Conservation (phyloP, 805 yeast genomes). For the Ogataea neopini region DNA sequence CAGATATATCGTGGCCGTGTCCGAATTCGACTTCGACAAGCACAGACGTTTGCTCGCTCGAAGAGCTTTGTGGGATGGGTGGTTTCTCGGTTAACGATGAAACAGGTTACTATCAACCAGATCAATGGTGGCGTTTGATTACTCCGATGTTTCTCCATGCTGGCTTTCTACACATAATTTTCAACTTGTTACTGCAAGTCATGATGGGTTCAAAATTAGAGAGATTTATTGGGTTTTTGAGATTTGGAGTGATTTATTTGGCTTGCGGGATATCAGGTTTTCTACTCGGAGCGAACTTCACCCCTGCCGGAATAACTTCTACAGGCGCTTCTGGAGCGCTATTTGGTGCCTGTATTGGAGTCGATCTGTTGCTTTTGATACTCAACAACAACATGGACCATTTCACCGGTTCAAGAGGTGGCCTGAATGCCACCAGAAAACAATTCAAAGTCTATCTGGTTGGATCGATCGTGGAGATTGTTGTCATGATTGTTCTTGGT, state of each 20-base stretch:
- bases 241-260: conserved; percentile 57
- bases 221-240: conserved; percentile 51
- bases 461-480: conserved; percentile 55
- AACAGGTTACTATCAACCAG: conserved; percentile 41
- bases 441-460: conserved; percentile 47
- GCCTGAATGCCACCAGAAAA: conserved; percentile 18
- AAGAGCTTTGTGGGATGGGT: conserved; percentile 61
- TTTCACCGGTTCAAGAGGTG: conserved; percentile 37
- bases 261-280: conserved; percentile 67
- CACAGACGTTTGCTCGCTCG: conserved; percentile 57
- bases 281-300: conserved; percentile 65
- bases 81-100: conserved; percentile 41
- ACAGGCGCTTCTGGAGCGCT: conserved; percentile 74
- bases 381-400: conserved; percentile 47
- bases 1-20: conserved; percentile 57
- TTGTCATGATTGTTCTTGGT: conserved; percentile 62
- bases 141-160: conserved; percentile 76
- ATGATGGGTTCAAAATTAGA: conserved; percentile 64
- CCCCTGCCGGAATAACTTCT: conserved; percentile 64
- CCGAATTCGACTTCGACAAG: conserved; percentile 59
- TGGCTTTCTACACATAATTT: conserved; percentile 66
- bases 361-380: conserved; percentile 56
- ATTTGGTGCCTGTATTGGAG: conserved; percentile 62
- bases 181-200: conserved; percentile 61
- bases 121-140: conserved; percentile 70